Evolutionary conservation across 2,329 filamentous ascomycete genomes (phyloP), one percentile per base, ranked within the genome.

Genomic region (Aspergillus caelatus): DNA sequence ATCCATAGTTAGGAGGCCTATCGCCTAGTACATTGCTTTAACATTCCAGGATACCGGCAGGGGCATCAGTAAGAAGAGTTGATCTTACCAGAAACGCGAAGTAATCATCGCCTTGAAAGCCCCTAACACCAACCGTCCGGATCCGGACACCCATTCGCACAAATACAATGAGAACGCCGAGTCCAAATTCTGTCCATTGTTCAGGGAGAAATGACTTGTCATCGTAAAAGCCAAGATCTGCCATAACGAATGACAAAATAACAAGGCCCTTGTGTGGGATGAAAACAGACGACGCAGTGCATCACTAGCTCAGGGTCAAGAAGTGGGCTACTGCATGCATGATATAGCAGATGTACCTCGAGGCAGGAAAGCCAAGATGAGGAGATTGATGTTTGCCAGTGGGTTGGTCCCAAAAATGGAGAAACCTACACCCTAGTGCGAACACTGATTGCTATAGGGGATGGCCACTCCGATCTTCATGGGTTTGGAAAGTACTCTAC

Each of bases 101-200:
- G 19, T 53, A 60, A 19, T 60, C 58, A 60, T 60, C 58, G 3
- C 58, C 58, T 34, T 60, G 58, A 26, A 60, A 60, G 7, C 58
- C 58, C 21, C 58, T 8, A 2, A 30, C 21, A 5, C 58, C 58
- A 6, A 60, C 58, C 11, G 50, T 60, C 11, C 58, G 58, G 16
- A 60, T 28, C 9, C 58, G 58, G 14, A 60, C 58, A 2, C 34
- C 58, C 16, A 60, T 50, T 9, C 58, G 58, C 19, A 60, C 21
- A 12, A 60, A 60, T 5, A 60, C 52, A 21, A 60, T 60, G 8
- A 32, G 34, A 10, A 45, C 48, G 6, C 58, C 48, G 14, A 54
- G 32, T 7, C 34, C 58, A 9, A 30, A 60, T 8, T 60, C 58
- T 2, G 58, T 23, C 58, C 58, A 60, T 60, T 60, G 58, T 34